A percentile compares a stretch with the other conserved stretches of the same genome.
Conservation (phyloP, 305 asterid species). For the Fraxinus baroniana region DNA sequence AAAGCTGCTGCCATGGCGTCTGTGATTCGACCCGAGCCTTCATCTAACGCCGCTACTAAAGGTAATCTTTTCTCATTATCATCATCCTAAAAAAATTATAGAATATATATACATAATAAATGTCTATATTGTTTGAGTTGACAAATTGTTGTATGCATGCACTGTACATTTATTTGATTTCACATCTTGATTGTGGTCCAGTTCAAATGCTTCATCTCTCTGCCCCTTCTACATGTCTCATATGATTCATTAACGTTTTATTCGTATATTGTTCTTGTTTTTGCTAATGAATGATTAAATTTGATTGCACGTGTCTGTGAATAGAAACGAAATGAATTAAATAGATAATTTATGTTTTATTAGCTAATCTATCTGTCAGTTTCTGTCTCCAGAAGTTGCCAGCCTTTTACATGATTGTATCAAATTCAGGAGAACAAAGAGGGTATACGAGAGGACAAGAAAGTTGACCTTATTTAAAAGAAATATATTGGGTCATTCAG, state of each 20-base stretch:
- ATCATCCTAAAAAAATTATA: conserved; percentile 3
- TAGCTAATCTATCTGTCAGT: conserved; percentile 1
- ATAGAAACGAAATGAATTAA: background rate
- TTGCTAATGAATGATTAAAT: background rate
- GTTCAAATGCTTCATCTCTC: background rate
- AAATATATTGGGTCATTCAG: conserved; percentile 1
- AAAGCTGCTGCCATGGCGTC: conserved; percentile 43
- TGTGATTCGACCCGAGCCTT: conserved; percentile 48
- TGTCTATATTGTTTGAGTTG: background rate
- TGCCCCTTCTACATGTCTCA: background rate
- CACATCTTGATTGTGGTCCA: background rate
- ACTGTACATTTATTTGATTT: conserved; percentile 20
- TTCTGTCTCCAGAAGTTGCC: background rate
- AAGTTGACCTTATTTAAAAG: background rate
- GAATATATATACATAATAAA: background rate
- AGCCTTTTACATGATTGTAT: background rate
- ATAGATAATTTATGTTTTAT: background rate
- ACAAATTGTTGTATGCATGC: conserved; percentile 27
- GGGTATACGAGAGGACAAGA: background rate
- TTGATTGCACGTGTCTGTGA: background rate
- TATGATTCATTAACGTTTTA: background rate
- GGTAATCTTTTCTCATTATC: conserved; percentile 39
- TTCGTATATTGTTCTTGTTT: conserved; percentile 5
- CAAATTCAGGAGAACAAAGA: background rate
- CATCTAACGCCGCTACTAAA: conserved; percentile 50